A percentile compares a stretch with the other conserved stretches of the same genome.
Conservation (phyloP, 2,329 filamentous ascomycete species). For the Daldinia eschscholtzii region DNA sequence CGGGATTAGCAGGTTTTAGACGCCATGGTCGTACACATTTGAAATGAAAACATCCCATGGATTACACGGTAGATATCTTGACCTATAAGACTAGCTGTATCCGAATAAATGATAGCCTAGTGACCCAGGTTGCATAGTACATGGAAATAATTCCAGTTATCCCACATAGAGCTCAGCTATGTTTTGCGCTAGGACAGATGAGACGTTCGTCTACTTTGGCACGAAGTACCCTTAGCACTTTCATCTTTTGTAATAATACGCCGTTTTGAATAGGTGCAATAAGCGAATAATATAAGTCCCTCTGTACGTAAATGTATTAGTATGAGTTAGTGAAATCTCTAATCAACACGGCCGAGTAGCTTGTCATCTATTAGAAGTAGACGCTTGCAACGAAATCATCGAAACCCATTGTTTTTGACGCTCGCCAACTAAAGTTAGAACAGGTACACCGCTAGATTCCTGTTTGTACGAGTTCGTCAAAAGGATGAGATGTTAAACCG, state of each 20-base stretch:
- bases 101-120: too few relatives aligned
- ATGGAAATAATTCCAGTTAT: not conserved
- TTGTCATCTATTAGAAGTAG: not conserved
- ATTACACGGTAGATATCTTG: not conserved
- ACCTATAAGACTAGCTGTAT: not conserved
- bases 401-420: not conserved
- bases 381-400: not conserved
- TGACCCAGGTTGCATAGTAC: not conserved
- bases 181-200: not conserved
- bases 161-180: not conserved
- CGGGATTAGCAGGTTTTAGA: not conserved
- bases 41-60: not conserved
- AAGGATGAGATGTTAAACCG: not conserved
- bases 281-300: too few relatives aligned
- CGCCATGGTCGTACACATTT: not conserved
- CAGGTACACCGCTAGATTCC: constrained; percentile 3
- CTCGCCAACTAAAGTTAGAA: not conserved
- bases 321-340: too few relatives aligned
- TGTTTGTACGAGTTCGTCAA: not conserved
- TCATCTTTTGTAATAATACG: not conserved
- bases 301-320: too few relatives aligned
- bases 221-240: not conserved
- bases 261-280: too few relatives aligned
- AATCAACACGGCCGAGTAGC: not conserved
- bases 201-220: not conserved